These are phyloP conservation scores for Ballota nigra DNA, from an alignment of 257 asterid genomes.

Conservation along the genomic window DNA sequence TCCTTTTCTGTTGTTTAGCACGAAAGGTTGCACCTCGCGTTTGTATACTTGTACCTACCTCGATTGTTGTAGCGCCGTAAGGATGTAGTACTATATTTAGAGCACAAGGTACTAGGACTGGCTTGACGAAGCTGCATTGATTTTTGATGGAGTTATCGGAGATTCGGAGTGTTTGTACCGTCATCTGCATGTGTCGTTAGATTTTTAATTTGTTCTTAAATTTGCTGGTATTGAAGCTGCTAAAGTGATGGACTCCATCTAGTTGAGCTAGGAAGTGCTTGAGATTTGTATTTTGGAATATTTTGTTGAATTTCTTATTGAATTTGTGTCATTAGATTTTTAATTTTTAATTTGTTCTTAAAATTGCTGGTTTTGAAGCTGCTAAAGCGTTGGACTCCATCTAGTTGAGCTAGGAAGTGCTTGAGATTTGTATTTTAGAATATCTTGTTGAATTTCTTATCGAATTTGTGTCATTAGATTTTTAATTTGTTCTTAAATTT, in stretches of 20 bases:
- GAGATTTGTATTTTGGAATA: neutral
- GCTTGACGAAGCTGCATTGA: neutral
- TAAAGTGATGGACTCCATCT: neutral
- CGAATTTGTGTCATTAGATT: neutral
- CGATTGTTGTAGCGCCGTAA: neutral
- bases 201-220: neutral
- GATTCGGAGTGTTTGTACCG: neutral
- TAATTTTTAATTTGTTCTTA: neutral
- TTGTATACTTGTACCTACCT: slow-evolving; percentile 3
- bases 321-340: too few species aligned
- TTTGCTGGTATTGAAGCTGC: neutral
- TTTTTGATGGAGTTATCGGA: neutral
- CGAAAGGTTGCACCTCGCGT: slow-evolving; percentile 18
- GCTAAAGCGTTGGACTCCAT: neutral
- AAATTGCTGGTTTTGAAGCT: neutral
- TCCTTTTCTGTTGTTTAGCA: neutral
- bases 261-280: neutral
- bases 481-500: neutral
- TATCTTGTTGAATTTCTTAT: neutral
- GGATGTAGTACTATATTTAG: slow-evolving; percentile 14
- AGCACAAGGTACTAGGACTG: slow-evolving; percentile 12
- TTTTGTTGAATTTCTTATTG: neutral
- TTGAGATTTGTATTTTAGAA: neutral
- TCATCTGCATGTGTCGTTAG: neutral
- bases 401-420: neutral